Conservation (phyloP, 2,329 filamentous ascomycete genomes). For the Phymatotrichopsis omnivora region DNA sequence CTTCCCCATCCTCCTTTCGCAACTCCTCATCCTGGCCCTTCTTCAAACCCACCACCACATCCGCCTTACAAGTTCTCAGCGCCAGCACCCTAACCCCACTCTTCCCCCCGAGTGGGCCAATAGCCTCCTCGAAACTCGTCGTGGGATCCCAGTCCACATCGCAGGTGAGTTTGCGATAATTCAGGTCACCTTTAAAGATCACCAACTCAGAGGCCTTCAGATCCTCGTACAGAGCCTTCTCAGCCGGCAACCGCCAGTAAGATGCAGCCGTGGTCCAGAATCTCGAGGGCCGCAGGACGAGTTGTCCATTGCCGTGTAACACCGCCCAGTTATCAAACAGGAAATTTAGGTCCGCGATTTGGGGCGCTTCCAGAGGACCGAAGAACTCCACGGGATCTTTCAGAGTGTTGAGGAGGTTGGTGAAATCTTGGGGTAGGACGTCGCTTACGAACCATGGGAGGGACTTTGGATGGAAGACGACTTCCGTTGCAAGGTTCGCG, state of each 20-base stretch:
- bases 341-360: constrained; percentile 58
- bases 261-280: constrained; percentile 88
- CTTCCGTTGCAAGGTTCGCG: constrained; percentile 69
- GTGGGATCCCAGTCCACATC: constrained; percentile 80
- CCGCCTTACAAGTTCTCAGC: constrained; percentile 89
- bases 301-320: constrained; percentile 71
- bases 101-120: constrained; percentile 67
- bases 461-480: constrained; percentile 85
- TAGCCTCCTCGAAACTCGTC: constrained; percentile 72
- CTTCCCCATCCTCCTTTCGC: constrained; percentile 52
- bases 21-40: constrained; percentile 75
- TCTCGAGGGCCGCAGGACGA: constrained; percentile 69
- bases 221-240: constrained; percentile 60
- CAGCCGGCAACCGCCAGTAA: constrained; percentile 78
- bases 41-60: constrained; percentile 83
- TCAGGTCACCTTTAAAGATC: constrained; percentile 94
- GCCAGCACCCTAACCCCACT: constrained; percentile 79
- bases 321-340: constrained; percentile 72
- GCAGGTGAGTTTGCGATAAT: constrained; percentile 84
- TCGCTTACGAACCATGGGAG: constrained; percentile 99
- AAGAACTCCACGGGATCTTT: constrained; percentile 70
- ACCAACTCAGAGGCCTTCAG: constrained; percentile 75
- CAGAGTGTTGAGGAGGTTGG: constrained; percentile 69
- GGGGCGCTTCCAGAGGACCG: constrained; percentile 53
- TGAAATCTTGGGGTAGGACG: constrained; percentile 77